Conservation (phyloP, 371 early-diverging fungal genomes). For the Rhizopus microsporus region DNA sequence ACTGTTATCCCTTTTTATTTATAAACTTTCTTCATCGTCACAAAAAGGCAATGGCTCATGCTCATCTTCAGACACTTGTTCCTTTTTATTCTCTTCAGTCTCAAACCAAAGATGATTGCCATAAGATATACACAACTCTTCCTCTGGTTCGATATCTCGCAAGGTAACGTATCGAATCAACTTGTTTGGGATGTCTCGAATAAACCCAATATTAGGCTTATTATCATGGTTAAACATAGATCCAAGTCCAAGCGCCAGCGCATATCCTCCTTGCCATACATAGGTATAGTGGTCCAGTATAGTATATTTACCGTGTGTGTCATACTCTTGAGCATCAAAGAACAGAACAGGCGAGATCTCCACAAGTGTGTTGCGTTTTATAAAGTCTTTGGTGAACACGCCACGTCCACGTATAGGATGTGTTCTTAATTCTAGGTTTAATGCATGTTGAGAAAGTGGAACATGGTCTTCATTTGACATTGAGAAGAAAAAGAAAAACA, state of each 20-base stretch:
- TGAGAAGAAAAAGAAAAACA: not conserved
- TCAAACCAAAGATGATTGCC: slow-evolving; percentile 73
- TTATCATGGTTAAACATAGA: slow-evolving; percentile 71
- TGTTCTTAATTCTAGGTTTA: slow-evolving; percentile 43
- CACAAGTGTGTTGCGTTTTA: slow-evolving; percentile 51
- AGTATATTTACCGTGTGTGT: slow-evolving; percentile 60
- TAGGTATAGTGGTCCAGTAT: slow-evolving; percentile 71
- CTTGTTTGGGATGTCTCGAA: slow-evolving; percentile 55
- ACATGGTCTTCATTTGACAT: slow-evolving; percentile 12
- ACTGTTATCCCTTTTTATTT: too few relatives aligned
- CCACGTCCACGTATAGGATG: slow-evolving; percentile 64
- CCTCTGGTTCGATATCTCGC: slow-evolving; percentile 53
- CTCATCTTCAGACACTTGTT: slow-evolving; percentile 8
- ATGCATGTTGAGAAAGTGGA: slow-evolving; percentile 28
- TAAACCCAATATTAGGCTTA: slow-evolving; percentile 66
- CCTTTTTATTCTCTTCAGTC: slow-evolving; percentile 25
- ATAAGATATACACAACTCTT: slow-evolving; percentile 73
- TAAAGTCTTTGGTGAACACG: slow-evolving; percentile 48
- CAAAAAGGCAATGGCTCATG: slow-evolving; percentile 24
- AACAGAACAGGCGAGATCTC: slow-evolving; percentile 66
- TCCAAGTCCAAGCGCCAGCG: slow-evolving; percentile 69
- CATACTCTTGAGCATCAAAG: slow-evolving; percentile 58
- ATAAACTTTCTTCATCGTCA: too few relatives aligned
- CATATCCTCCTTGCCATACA: slow-evolving; percentile 66
- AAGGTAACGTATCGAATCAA: slow-evolving; percentile 62